Percentiles rank a stretch among this genome's conserved stretches.
phyloP scores from a whole-genome alignment of 108 stramenopile species.

The Epithemia pelagica region DNA sequence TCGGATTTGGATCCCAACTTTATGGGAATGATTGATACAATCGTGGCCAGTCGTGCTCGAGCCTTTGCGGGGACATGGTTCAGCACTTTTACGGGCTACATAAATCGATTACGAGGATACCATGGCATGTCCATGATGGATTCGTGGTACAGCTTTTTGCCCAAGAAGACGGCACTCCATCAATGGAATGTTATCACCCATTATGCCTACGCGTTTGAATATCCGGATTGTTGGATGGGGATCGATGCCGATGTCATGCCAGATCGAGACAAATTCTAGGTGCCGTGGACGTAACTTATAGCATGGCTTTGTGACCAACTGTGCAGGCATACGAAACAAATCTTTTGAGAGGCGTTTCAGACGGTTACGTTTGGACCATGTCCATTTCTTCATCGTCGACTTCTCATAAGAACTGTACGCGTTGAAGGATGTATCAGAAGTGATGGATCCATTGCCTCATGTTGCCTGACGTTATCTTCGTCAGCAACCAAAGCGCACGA shows the following conservation, averaged over 20 bases:
- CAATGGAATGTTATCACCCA: constrained; percentile 30
- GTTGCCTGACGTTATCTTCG: no score
- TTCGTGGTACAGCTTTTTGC: constrained; percentile 60
- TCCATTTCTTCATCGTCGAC: no score
- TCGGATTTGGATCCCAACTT: constrained; percentile 75
- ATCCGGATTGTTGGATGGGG: constrained; percentile 66
- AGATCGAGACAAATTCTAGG: constrained; percentile 42
- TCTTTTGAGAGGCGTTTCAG: no score
- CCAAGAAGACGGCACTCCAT: constrained; percentile 51
- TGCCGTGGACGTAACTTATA: no score
- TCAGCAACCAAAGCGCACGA: no score
- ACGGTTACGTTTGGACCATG: no score
- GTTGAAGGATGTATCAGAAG: no score
- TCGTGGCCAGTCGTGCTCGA: constrained; percentile 81
- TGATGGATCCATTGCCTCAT: no score
- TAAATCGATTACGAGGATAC: constrained; percentile 78
- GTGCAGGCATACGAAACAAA: no score
- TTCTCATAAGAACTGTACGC: no score
- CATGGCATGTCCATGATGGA: constrained; percentile 64
- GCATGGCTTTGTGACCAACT: no score
- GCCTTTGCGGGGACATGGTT: constrained; percentile 90
- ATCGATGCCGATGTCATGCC: constrained; percentile 66
- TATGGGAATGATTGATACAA: constrained; percentile 90
- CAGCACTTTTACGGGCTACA: constrained; percentile 91
- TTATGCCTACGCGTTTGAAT: constrained; percentile 51